Conservation (phyloP, 768 basidiomycete species). For the Auricularia heimuer region DNA sequence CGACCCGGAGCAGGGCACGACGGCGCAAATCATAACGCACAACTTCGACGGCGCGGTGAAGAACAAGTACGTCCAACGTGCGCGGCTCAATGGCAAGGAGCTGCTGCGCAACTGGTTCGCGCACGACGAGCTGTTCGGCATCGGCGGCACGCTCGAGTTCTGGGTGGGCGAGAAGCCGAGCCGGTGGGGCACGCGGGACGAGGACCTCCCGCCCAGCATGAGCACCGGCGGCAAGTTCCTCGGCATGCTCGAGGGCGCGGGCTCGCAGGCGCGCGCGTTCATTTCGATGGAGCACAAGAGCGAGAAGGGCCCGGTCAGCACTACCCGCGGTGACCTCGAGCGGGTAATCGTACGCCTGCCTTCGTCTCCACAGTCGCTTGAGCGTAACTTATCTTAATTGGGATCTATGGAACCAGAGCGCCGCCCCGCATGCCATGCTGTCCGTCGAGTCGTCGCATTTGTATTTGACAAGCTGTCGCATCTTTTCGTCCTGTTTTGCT, state of each 20-base stretch:
- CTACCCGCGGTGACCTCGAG: too few species aligned
- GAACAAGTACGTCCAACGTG: conserved; percentile 13
- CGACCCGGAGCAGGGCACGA: conserved; percentile 7
- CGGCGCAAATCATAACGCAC: conserved; percentile 6
- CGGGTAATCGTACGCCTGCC: too few species aligned
- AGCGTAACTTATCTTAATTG: too few species aligned
- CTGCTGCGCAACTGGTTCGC: conserved; percentile 12
- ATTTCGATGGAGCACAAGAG: too few species aligned
- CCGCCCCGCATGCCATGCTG: too few species aligned
- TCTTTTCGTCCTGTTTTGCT: too few species aligned
- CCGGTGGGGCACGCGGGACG: conserved; percentile 9
- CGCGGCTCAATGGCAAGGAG: conserved; percentile 10
- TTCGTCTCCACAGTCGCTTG: too few species aligned
- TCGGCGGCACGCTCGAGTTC: conserved; percentile 12
- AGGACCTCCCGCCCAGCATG: conserved; percentile 10
- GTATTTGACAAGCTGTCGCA: too few species aligned
- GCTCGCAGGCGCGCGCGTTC: not conserved
- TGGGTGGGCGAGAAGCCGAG: conserved; percentile 8
- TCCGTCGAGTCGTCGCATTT: too few species aligned
- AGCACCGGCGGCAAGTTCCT: not conserved
- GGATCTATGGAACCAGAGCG: too few species aligned
- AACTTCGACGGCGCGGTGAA: conserved; percentile 9
- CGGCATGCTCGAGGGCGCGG: not conserved
- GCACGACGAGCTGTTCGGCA: conserved; percentile 10
- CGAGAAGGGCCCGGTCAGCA: too few species aligned